Evolutionary conservation across 2,329 filamentous ascomycete genomes (phyloP).

Genomic region (Acarospora socialis): DNA sequence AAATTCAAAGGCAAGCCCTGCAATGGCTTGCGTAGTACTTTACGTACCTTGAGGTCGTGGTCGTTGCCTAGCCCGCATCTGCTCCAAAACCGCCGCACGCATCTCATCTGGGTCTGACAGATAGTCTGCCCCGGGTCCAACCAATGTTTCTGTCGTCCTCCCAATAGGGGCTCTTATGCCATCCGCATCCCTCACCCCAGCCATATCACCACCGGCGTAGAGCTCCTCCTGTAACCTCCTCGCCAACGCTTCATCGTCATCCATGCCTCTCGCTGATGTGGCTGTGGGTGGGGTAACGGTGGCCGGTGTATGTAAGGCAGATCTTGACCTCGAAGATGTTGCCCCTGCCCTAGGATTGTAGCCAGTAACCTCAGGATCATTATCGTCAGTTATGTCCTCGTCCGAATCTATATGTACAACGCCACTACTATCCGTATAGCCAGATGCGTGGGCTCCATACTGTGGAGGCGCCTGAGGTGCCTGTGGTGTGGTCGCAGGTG

Average conservation of each 20-base stretch:
- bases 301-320: slow-evolving; percentile 8
- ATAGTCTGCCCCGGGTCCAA: slow-evolving; percentile 50
- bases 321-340: slow-evolving; percentile 18
- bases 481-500: slow-evolving; percentile 17
- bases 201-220: slow-evolving; percentile 42
- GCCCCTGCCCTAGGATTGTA: slow-evolving; percentile 21
- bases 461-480: slow-evolving; percentile 25
- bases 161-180: slow-evolving; percentile 81
- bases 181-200: slow-evolving; percentile 29
- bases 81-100: slow-evolving; percentile 49
- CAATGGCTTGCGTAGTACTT: slow-evolving; percentile 1
- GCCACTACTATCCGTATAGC: slow-evolving; percentile 41
- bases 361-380: slow-evolving; percentile 25
- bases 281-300: slow-evolving; percentile 19
- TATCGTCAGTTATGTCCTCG: slow-evolving; percentile 27
- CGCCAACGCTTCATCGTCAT: slow-evolving; percentile 90
- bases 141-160: slow-evolving; percentile 78
- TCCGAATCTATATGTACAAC: slow-evolving; percentile 67
- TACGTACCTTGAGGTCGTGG: slow-evolving; percentile 18
- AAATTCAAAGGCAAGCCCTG: slow-evolving; percentile 2
- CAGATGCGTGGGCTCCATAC: slow-evolving; percentile 20
- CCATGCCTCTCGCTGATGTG: slow-evolving; percentile 40
- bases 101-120: slow-evolving; percentile 38
- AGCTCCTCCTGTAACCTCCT: slow-evolving; percentile 83
- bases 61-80: slow-evolving; percentile 38